Evolutionary conservation across 805 yeast species (phyloP).

Genomic region (Candida coquimbonensis): DNA sequence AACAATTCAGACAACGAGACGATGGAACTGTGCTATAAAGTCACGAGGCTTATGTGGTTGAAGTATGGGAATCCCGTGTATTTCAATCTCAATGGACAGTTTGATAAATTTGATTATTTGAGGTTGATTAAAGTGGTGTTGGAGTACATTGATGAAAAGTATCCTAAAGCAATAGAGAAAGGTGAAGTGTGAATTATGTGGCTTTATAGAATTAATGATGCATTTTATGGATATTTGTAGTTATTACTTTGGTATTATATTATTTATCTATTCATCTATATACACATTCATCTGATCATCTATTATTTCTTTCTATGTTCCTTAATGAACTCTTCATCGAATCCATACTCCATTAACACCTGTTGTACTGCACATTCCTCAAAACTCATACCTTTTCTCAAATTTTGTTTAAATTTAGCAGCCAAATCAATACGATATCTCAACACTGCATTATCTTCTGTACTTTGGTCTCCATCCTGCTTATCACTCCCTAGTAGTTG

Average conservation of each 20-base stretch:
- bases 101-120: slow-evolving; percentile 29
- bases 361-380: neutral
- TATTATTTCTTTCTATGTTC: neutral
- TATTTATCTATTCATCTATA: neutral
- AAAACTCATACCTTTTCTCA: neutral
- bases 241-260: no score
- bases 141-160: slow-evolving; percentile 15
- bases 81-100: slow-evolving; percentile 36
- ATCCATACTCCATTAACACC: neutral
- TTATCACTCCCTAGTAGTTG: neutral
- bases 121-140: slow-evolving; percentile 24
- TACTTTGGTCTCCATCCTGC: no score
- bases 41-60: slow-evolving; percentile 34
- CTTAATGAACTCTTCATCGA: neutral
- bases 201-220: neutral
- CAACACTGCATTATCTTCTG: neutral
- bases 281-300: neutral
- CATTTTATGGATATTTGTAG: neutral
- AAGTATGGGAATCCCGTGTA: slow-evolving; percentile 38
- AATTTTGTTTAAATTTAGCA: neutral
- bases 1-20: slow-evolving; percentile 31
- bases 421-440: neutral
- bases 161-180: no score
- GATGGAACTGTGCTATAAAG: slow-evolving; percentile 36
- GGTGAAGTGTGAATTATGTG: neutral